A percentile compares a stretch with the other conserved stretches of the same genome.
Conservation (phyloP, 2,329 filamentous ascomycete species). For the Aspergillus fumigatus region DNA sequence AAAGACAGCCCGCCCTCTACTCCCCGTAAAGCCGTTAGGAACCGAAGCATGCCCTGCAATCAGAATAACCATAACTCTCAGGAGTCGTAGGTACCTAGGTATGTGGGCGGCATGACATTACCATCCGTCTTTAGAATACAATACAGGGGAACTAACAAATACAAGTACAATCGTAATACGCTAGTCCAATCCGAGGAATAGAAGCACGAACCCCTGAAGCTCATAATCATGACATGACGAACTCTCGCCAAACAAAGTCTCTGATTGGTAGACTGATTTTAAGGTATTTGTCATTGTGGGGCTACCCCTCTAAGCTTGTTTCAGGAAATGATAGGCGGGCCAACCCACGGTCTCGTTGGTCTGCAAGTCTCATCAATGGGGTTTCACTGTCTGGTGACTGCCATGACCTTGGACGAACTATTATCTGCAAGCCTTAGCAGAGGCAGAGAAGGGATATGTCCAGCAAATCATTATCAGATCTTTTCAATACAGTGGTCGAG, state of each 20-base stretch:
- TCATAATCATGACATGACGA: conserved; percentile 14
- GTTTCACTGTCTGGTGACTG: not conserved
- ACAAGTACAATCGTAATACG: not conserved
- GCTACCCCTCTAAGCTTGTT: conserved; percentile 3
- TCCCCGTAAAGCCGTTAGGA: not conserved
- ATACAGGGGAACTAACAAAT: not conserved
- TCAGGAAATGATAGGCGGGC: conserved; percentile 16
- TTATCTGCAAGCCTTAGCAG: not conserved
- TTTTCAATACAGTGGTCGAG: not conserved
- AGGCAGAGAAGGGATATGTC: not conserved
- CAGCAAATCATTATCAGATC: not conserved
- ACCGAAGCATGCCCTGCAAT: not conserved
- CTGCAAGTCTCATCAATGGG: not conserved
- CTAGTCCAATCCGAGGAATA: conserved; percentile 5
- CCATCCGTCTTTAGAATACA: not conserved
- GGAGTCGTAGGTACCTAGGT: too few species aligned
- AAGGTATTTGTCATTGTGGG: conserved; percentile 24
- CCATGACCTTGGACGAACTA: too few species aligned
- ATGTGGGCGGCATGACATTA: not conserved
- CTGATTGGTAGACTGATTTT: conserved; percentile 15
- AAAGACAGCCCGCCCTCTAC: too few species aligned
- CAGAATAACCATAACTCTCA: too few species aligned
- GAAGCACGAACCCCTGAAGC: conserved; percentile 18
- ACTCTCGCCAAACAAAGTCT: conserved; percentile 1
- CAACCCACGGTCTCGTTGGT: not conserved